phyloP scores from a whole-genome alignment of 345 rosid species.

The Odontarrhena argentea region DNA sequence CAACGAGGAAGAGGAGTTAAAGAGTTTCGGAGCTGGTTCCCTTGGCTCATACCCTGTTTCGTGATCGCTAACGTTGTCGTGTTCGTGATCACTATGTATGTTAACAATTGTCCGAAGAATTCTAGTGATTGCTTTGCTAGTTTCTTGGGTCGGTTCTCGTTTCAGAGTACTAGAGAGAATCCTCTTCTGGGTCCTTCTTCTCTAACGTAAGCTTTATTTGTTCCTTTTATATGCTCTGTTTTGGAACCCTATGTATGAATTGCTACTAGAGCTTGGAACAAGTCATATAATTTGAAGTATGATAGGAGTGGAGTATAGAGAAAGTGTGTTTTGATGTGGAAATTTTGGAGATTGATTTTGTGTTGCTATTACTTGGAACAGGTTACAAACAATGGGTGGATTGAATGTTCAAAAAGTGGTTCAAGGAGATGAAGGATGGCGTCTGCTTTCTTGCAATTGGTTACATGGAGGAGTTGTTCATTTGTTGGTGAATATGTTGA shows the following conservation, averaged over 20 bases:
- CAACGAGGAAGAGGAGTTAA: conserved; percentile 47
- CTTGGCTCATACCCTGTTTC: conserved; percentile 82
- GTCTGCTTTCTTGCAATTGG: conserved; percentile 83
- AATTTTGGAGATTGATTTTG: conserved; percentile 14
- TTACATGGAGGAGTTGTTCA: conserved; percentile 91
- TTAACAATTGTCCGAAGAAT: conserved; percentile 80
- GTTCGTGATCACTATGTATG: conserved; percentile 84
- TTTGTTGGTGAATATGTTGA: conserved; percentile 80
- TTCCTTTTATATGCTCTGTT: too few species aligned
- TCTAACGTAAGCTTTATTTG: conserved; percentile 50
- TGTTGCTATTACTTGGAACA: conserved; percentile 30
- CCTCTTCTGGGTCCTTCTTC: conserved; percentile 97
- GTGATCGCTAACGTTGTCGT: conserved; percentile 67
- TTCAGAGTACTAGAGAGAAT: conserved; percentile 84
- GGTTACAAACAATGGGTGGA: conserved; percentile 85
- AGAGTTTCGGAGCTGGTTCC: conserved; percentile 66
- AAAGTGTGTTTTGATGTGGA: neutral
- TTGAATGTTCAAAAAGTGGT: conserved; percentile 64
- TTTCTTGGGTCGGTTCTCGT: conserved; percentile 85
- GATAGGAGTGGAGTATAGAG: conserved; percentile 11
- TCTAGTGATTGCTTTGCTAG: conserved; percentile 65
- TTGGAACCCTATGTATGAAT: too few species aligned
- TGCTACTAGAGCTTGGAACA: neutral
- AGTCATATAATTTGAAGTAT: neutral
- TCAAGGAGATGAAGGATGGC: conserved; percentile 74